Evolutionary conservation across 2,329 filamentous ascomycete genomes (phyloP).

Genomic region (Claviceps fusiformis): DNA sequence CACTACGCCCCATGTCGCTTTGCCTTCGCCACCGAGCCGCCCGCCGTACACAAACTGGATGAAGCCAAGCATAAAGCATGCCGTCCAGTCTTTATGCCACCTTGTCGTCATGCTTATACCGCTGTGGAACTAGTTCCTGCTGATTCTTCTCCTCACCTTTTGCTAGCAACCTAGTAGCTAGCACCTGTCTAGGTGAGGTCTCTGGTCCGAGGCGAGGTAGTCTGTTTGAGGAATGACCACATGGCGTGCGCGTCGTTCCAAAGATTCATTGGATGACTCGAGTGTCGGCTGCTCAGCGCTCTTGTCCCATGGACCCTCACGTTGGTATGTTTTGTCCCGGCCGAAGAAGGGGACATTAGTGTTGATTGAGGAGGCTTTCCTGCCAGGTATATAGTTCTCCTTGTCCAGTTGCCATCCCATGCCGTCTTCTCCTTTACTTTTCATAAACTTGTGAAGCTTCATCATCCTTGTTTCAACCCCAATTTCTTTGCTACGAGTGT

Average conservation of each 20-base stretch:
- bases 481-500: not conserved
- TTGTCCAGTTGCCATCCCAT: conserved; percentile 4
- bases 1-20: not conserved
- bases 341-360: not conserved
- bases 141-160: not conserved
- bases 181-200: too few relatives aligned
- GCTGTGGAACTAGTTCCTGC: not conserved
- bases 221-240: not conserved
- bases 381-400: conserved; percentile 12
- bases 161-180: not conserved
- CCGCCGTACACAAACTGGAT: not conserved
- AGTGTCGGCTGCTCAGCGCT: not conserved
- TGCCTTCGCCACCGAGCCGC: not conserved
- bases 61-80: not conserved
- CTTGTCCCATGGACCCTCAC: not conserved
- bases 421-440: conserved; percentile 7
- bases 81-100: not conserved
- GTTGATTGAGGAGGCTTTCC: not conserved
- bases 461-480: not conserved
- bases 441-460: not conserved
- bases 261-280: not conserved
- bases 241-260: not conserved
- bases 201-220: not conserved
- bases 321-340: not conserved
- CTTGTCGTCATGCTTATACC: not conserved